Evolutionary conservation across 2,329 filamentous ascomycete species (phyloP).

Genomic region (Nemania diffusa): DNA sequence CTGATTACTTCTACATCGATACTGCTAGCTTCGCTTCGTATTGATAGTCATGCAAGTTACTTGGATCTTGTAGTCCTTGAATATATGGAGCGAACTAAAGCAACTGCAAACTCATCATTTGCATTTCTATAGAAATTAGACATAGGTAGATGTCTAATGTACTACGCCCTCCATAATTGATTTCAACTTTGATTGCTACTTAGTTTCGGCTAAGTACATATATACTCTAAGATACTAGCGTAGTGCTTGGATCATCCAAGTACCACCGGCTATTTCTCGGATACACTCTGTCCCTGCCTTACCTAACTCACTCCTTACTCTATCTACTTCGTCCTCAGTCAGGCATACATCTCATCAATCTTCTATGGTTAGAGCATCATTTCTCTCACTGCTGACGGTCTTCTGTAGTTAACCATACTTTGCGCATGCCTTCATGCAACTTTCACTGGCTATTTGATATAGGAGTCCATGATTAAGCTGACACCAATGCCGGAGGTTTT

Average conservation of each 20-base stretch:
- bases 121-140: background rate
- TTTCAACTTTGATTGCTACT: background rate
- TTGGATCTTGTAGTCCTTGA: background rate
- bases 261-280: background rate
- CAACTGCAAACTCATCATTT: background rate
- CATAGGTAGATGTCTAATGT: no score
- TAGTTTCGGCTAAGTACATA: background rate
- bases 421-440: background rate
- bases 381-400: background rate
- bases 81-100: background rate
- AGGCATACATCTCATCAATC: background rate
- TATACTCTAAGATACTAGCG: background rate
- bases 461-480: background rate
- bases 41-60: background rate
- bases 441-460: background rate
- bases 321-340: background rate
- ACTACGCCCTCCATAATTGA: no score
- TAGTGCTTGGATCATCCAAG: background rate
- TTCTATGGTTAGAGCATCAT: background rate
- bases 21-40: no score
- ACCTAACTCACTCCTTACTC: background rate
- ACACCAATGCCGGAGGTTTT: background rate
- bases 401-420: background rate
- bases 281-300: background rate
- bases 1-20: no score